Conservation (phyloP, 2,329 filamentous ascomycete genomes). For the Penicillium sp. region DNA sequence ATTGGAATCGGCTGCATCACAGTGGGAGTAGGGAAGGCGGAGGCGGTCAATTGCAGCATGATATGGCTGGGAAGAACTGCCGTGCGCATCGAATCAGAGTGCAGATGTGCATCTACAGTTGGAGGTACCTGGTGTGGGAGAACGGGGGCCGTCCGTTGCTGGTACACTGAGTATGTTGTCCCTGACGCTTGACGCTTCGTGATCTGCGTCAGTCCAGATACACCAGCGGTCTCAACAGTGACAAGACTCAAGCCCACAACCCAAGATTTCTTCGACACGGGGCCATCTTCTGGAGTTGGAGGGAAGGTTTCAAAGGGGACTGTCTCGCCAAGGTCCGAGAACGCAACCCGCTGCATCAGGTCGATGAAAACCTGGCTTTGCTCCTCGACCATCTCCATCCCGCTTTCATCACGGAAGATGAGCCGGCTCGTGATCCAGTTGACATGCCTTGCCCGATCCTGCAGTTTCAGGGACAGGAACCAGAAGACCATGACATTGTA, state of each 20-base stretch:
- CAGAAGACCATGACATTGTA: conserved; percentile 96
- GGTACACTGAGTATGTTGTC: conserved; percentile 48
- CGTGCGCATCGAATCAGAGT: conserved; percentile 37
- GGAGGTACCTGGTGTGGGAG: conserved; percentile 44
- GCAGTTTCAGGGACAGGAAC: conserved; percentile 85
- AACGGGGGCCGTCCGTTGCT: conserved; percentile 45
- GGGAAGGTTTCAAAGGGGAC: conserved; percentile 42
- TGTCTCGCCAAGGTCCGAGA: conserved; percentile 73
- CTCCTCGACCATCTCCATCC: conserved; percentile 74
- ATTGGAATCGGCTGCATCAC: conserved; percentile 68
- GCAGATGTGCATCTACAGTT: conserved; percentile 38
- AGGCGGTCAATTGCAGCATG: conserved; percentile 43
- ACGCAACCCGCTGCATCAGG: conserved; percentile 86
- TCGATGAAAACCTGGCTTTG: conserved; percentile 91
- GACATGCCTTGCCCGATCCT: conserved; percentile 77
- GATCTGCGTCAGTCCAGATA: conserved; percentile 47
- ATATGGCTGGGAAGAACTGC: conserved; percentile 46
- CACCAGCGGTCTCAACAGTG: conserved; percentile 47
- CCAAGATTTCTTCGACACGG: conserved; percentile 47
- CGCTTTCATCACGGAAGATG: conserved; percentile 68
- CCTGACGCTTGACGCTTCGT: conserved; percentile 50
- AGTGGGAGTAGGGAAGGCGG: conserved; percentile 42
- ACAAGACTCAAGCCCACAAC: conserved; percentile 51
- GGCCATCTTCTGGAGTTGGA: conserved; percentile 40
- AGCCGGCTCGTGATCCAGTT: conserved; percentile 86